Conservation (phyloP, 1,284 basidiomycete species). For the Stereum hirsutum region DNA sequence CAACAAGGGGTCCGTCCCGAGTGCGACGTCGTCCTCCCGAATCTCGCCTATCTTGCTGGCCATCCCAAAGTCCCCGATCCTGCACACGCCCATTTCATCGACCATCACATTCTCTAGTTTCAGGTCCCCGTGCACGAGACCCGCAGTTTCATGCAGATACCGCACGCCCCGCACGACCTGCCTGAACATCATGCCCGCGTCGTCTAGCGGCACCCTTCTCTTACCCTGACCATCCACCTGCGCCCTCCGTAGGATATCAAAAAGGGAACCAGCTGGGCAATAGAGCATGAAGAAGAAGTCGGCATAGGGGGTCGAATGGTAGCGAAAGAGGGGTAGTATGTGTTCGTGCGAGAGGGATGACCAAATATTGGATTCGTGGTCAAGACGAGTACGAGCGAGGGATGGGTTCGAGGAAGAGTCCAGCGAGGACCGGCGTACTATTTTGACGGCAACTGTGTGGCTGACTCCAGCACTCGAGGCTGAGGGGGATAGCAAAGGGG, state of each 20-base stretch:
- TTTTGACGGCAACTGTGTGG: constrained; percentile 74
- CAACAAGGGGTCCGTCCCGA: background rate
- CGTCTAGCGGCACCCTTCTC: constrained; percentile 61
- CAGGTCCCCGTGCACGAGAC: constrained; percentile 84
- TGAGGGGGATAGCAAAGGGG: no score
- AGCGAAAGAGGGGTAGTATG: constrained; percentile 75
- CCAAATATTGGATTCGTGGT: constrained; percentile 80
- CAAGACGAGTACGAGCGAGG: constrained; percentile 46
- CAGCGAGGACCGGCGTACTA: constrained; percentile 52
- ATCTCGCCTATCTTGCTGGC: constrained; percentile 50
- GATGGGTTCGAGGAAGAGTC: constrained; percentile 38
- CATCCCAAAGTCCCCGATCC: constrained; percentile 82
- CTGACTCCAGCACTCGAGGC: no score
- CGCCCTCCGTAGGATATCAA: constrained; percentile 68
- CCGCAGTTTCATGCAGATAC: constrained; percentile 77
- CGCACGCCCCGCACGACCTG: constrained; percentile 83
- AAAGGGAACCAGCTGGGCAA: constrained; percentile 79
- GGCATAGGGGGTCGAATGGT: constrained; percentile 53
- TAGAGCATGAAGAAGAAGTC: constrained; percentile 82
- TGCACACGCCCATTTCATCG: constrained; percentile 75
- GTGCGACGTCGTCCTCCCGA: constrained; percentile 27
- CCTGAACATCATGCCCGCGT: constrained; percentile 82
- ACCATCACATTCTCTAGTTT: constrained; percentile 96
- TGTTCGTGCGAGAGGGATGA: constrained; percentile 65
- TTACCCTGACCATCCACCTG: no score